Percentiles rank a stretch among this genome's conserved stretches.
These are phyloP conservation scores for Macrolepiota dolichaula DNA, from an alignment of 768 basidiomycete genomes.

Conservation along the genomic window DNA sequence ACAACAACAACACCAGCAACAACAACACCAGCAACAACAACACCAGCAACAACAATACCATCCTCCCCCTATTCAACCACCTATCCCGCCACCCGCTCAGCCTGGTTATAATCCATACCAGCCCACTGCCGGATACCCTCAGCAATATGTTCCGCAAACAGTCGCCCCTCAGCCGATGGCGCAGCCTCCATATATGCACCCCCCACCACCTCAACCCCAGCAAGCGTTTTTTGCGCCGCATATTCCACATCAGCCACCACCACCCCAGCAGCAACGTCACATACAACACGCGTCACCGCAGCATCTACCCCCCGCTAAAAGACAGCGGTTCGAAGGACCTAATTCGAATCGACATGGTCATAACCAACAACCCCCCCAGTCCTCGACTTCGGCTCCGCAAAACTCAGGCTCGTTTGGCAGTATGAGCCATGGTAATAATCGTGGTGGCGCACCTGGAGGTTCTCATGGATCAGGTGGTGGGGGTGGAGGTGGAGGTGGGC, in stretches of 20 bases:
- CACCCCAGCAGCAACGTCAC: slow-evolving; percentile 46
- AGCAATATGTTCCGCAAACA: slow-evolving; percentile 65
- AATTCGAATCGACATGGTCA: slow-evolving; percentile 49
- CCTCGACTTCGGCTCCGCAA: slow-evolving; percentile 62
- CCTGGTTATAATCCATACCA: slow-evolving; percentile 77
- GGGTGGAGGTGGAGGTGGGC: slow-evolving; percentile 37
- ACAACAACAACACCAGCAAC: slow-evolving; percentile 39
- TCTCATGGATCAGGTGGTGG: slow-evolving; percentile 27
- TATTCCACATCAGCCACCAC: slow-evolving; percentile 40
- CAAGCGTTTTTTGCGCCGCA: slow-evolving; percentile 46
- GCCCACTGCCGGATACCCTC: slow-evolving; percentile 59
- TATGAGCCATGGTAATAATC: slow-evolving; percentile 31
- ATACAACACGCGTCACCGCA: slow-evolving; percentile 67
- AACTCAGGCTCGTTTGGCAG: slow-evolving; percentile 26
- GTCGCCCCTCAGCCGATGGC: slow-evolving; percentile 48
- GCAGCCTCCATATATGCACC: slow-evolving; percentile 48
- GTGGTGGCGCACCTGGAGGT: slow-evolving; percentile 36
- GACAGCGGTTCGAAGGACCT: slow-evolving; percentile 85
- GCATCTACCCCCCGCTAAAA: slow-evolving; percentile 88
- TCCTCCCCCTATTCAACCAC: slow-evolving; percentile 51
- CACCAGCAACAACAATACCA: slow-evolving; percentile 43
- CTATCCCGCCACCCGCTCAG: slow-evolving; percentile 51
- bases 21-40: slow-evolving; percentile 45
- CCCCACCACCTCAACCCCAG: slow-evolving; percentile 40
- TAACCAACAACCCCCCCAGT: slow-evolving; percentile 43